Evolutionary conservation across 1,284 basidiomycete species (phyloP).

Genomic region (Tilletia walkeri): DNA sequence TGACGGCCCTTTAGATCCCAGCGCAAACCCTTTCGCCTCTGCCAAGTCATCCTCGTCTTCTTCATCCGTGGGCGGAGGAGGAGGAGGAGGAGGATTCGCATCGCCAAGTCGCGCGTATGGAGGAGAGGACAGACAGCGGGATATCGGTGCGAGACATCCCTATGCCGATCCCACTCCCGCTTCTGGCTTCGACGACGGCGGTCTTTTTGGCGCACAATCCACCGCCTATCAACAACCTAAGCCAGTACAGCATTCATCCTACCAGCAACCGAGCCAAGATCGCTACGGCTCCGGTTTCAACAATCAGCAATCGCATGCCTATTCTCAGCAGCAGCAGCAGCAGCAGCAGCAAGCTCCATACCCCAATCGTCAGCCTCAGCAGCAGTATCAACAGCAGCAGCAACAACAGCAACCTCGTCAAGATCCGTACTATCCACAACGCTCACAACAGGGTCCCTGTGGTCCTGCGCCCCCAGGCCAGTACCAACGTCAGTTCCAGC

Average conservation of each 20-base stretch:
- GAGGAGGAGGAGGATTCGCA: too few relatives aligned
- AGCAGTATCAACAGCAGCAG: not conserved
- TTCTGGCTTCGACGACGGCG: too few relatives aligned
- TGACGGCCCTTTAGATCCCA: not conserved
- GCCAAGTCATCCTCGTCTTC: not conserved
- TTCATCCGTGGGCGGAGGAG: not conserved
- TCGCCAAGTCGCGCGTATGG: not conserved
- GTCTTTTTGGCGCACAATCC: too few relatives aligned
- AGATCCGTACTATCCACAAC: not conserved
- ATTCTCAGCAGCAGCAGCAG: not conserved
- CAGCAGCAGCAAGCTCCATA: not conserved
- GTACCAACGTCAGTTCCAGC: not conserved
- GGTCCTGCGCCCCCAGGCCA: not conserved
- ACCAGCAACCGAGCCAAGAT: too few relatives aligned
- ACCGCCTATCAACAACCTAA: not conserved
- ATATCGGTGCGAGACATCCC: too few relatives aligned
- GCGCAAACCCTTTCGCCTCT: not conserved
- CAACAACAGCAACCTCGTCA: slow-evolving; percentile 9
- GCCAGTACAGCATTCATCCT: not conserved
- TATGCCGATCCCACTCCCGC: too few relatives aligned
- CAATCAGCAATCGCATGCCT: too few relatives aligned
- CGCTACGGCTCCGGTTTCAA: too few relatives aligned
- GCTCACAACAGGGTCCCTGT: not conserved
- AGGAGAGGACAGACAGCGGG: not conserved
- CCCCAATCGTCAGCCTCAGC: not conserved